These are phyloP conservation scores for Xenosphaeropsis pyriputrescens DNA, from an alignment of 2,329 filamentous ascomycete species.

Conservation along the genomic window DNA sequence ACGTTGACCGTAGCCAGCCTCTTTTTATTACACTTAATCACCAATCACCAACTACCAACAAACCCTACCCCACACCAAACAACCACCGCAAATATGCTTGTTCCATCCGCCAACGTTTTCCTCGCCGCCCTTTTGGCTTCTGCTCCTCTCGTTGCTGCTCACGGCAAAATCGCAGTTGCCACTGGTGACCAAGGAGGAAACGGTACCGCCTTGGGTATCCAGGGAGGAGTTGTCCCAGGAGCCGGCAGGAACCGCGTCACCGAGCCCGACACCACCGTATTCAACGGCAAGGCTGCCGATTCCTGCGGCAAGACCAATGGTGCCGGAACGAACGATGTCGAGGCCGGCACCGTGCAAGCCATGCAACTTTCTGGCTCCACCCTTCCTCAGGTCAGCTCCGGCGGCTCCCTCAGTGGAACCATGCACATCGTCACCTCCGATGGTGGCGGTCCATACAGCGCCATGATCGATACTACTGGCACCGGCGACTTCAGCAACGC, in stretches of 20 bases:
- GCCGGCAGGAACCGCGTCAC: slow-evolving; percentile 7
- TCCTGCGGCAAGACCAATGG: slow-evolving; percentile 22
- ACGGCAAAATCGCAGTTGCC: slow-evolving; percentile 5
- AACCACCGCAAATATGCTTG: background rate
- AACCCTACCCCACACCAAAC: background rate
- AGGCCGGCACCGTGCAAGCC: slow-evolving; percentile 15
- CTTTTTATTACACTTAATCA: background rate
- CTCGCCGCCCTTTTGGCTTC: slow-evolving; percentile 3
- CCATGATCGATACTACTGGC: slow-evolving; percentile 20
- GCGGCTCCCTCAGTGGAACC: slow-evolving; percentile 20
- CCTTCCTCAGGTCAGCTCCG: slow-evolving; percentile 23
- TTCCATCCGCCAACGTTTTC: background rate
- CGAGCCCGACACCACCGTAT: slow-evolving; percentile 3
- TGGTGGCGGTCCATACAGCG: slow-evolving; percentile 23
- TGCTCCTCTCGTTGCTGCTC: slow-evolving; percentile 4
- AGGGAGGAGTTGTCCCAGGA: slow-evolving; percentile 23
- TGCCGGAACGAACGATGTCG: slow-evolving; percentile 21
- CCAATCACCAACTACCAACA: background rate
- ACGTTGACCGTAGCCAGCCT: background rate
- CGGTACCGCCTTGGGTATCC: slow-evolving; percentile 23
- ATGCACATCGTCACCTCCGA: slow-evolving; percentile 26
- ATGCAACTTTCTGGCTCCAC: slow-evolving; percentile 22
- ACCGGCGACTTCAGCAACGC: slow-evolving; percentile 20
- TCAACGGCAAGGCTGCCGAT: slow-evolving; percentile 20
- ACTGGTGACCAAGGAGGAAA: slow-evolving; percentile 23